Evolutionary conservation across 2,329 filamentous ascomycete genomes (phyloP).

Genomic region (Aspergillus oerlinghausenensis): DNA sequence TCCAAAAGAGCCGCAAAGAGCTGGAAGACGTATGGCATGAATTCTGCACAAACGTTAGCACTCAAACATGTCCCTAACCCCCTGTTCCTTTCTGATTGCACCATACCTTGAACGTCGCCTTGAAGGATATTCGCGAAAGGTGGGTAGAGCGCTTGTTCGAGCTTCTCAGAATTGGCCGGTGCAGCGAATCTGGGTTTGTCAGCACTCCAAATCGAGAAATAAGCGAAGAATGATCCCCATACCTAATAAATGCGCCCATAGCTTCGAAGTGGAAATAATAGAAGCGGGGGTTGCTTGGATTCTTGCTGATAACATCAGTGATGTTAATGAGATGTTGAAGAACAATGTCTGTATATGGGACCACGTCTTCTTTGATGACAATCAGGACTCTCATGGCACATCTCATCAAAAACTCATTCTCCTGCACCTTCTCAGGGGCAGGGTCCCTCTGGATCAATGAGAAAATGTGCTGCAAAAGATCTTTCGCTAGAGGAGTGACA

Average conservation of each 20-base stretch:
- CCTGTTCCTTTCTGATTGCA: not conserved
- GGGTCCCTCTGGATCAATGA: slow-evolving; percentile 80
- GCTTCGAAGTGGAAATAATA: slow-evolving; percentile 99
- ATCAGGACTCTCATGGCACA: slow-evolving; percentile 97
- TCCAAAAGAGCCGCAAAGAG: slow-evolving; percentile 88
- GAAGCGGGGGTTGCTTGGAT: slow-evolving; percentile 95
- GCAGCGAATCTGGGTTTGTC: slow-evolving; percentile 54
- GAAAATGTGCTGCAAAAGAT: slow-evolving; percentile 85
- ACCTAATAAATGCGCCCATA: slow-evolving; percentile 79
- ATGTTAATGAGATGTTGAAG: slow-evolving; percentile 81
- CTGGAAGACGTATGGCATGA: slow-evolving; percentile 94
- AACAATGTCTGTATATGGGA: slow-evolving; percentile 70
- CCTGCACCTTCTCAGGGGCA: slow-evolving; percentile 87
- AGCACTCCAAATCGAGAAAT: slow-evolving; percentile 2
- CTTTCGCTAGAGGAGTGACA: slow-evolving; percentile 76
- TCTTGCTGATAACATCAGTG: slow-evolving; percentile 84
- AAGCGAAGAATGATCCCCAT: slow-evolving; percentile 15
- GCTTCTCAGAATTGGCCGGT: slow-evolving; percentile 62
- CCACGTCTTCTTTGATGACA: slow-evolving; percentile 78
- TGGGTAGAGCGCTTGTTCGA: slow-evolving; percentile 76
- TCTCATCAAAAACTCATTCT: slow-evolving; percentile 98
- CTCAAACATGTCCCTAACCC: not conserved
- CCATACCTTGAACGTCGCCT: slow-evolving; percentile 73
- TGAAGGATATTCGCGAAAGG: slow-evolving; percentile 77
- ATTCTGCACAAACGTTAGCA: slow-evolving; percentile 57